Evolutionary conservation across 2,329 filamentous ascomycete species (phyloP).

Genomic region (Bipolaris gigantea): DNA sequence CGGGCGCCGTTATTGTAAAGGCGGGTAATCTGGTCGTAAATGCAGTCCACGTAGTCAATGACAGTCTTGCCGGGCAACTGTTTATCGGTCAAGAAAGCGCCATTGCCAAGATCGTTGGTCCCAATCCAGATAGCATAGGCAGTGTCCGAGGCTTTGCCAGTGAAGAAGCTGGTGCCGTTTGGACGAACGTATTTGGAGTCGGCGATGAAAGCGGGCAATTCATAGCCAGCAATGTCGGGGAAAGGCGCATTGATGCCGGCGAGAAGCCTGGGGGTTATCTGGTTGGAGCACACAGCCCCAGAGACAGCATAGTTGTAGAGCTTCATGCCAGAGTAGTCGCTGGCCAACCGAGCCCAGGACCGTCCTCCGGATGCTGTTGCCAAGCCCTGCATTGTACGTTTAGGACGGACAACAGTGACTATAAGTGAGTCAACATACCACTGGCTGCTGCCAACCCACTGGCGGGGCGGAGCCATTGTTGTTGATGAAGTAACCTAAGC

Average conservation of each 20-base stretch:
- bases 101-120: slow-evolving; percentile 73
- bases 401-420: neutral
- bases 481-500: slow-evolving; percentile 63
- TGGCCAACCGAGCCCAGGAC: slow-evolving; percentile 69
- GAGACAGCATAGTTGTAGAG: slow-evolving; percentile 70
- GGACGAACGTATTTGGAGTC: slow-evolving; percentile 42
- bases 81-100: slow-evolving; percentile 66
- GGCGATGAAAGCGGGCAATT: slow-evolving; percentile 52
- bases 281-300: slow-evolving; percentile 73
- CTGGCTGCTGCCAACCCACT: slow-evolving; percentile 57
- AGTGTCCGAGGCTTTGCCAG: slow-evolving; percentile 59
- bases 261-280: slow-evolving; percentile 62
- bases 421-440: slow-evolving; percentile 36
- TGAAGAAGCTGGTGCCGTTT: slow-evolving; percentile 49
- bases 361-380: slow-evolving; percentile 66
- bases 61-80: slow-evolving; percentile 64
- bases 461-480: slow-evolving; percentile 63
- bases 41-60: slow-evolving; percentile 66
- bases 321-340: slow-evolving; percentile 59
- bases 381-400: slow-evolving; percentile 43
- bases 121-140: slow-evolving; percentile 80
- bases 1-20: slow-evolving; percentile 69
- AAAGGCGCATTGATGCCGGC: slow-evolving; percentile 57
- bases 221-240: slow-evolving; percentile 57
- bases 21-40: slow-evolving; percentile 64